Conservation (phyloP, 352 stramenopile genomes). For the Phytophthora ohioensis region DNA sequence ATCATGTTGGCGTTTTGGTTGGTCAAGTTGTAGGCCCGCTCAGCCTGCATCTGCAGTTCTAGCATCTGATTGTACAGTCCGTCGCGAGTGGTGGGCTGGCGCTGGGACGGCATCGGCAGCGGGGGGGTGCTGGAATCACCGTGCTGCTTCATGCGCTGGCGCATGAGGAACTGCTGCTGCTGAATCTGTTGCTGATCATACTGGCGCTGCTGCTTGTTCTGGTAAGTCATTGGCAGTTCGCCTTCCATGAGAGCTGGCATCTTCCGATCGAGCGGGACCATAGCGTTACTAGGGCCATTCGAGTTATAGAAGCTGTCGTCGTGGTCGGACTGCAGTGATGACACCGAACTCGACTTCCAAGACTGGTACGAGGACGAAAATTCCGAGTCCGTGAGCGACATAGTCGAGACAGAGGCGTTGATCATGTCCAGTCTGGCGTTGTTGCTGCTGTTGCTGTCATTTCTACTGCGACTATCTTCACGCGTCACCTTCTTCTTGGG, state of each 20-base stretch:
- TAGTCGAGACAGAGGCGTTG: constrained; percentile 42
- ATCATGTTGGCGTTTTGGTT: constrained; percentile 79
- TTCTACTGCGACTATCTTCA: constrained; percentile 38
- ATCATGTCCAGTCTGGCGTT: constrained; percentile 28
- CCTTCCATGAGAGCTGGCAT: constrained; percentile 56
- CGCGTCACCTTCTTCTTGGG: constrained; percentile 30
- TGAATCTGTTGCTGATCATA: constrained; percentile 49
- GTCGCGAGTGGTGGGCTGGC: constrained; percentile 40
- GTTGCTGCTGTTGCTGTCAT: constrained; percentile 36
- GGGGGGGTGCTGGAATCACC: constrained; percentile 10
- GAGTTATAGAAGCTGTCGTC: constrained; percentile 49
- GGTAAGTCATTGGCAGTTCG: constrained; percentile 32
- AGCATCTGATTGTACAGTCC: constrained; percentile 85
- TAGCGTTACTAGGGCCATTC: constrained; percentile 23
- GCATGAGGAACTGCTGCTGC: constrained; percentile 42
- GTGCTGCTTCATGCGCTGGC: constrained; percentile 45
- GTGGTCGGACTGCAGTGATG: constrained; percentile 59
- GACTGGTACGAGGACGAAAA: constrained; percentile 68
- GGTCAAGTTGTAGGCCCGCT: constrained; percentile 72
- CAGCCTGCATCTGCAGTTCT: constrained; percentile 73
- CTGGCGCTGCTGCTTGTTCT: constrained; percentile 43
- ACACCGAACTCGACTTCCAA: constrained; percentile 64
- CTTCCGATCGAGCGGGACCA: constrained; percentile 47
- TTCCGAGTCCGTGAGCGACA: constrained; percentile 64
- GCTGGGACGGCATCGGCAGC: constrained; percentile 18